phyloP scores from a whole-genome alignment of 176 grass and related monocot species.

The Otatea glauca region DNA sequence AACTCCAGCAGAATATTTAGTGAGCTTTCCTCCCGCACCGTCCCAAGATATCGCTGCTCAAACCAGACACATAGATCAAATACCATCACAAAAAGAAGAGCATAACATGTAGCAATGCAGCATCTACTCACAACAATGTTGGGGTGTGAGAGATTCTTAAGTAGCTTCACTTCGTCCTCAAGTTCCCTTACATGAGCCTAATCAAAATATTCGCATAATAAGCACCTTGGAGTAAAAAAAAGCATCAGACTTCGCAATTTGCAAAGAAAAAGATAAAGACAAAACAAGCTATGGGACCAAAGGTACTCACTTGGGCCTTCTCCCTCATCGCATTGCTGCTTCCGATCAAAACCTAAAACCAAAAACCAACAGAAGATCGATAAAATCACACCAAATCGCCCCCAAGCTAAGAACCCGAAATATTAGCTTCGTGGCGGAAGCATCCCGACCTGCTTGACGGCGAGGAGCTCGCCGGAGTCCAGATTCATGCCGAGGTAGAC shows the following conservation, averaged over 20 bases:
- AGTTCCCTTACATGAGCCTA: conserved; percentile 85
- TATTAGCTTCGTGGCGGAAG: not conserved
- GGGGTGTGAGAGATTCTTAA: conserved; percentile 88
- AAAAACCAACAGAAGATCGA: not conserved
- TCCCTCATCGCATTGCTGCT: conserved; percentile 68
- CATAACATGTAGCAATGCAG: not conserved
- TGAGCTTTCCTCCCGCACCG: conserved; percentile 71
- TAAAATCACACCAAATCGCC: not conserved
- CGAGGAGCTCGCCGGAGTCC: conserved; percentile 88
- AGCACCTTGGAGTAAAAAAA: not conserved
- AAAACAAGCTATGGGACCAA: not conserved
- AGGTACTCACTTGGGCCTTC: conserved; percentile 72
- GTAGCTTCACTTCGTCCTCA: conserved; percentile 91
- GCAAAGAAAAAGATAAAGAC: not conserved
- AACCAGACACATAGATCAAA: conserved; percentile 14
- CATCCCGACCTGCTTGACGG: conserved; percentile 76
- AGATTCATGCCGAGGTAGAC: conserved; percentile 93
- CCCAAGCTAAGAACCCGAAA: not conserved
- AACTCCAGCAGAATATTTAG: conserved; percentile 95
- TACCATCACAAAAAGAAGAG: not conserved
- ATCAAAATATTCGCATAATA: not conserved
- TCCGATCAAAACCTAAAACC: conserved; percentile 77
- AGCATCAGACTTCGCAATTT: not conserved
- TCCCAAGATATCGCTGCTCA: conserved; percentile 85
- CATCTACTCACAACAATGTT: conserved; percentile 83